phyloP scores from a whole-genome alignment of 345 rosid genomes.

The Jatropha curcas region DNA sequence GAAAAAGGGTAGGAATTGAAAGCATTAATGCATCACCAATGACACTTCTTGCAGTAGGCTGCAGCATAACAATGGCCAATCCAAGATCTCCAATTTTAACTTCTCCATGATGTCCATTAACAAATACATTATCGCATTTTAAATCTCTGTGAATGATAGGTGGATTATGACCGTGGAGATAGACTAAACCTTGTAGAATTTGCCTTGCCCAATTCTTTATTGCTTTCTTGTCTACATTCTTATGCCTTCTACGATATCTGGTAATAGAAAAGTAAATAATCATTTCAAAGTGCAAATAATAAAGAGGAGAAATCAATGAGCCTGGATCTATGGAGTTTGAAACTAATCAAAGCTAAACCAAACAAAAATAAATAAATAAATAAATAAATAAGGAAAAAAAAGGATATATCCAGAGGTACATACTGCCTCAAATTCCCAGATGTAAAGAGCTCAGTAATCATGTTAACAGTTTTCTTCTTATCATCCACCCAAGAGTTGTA shows the following conservation, averaged over 20 bases:
- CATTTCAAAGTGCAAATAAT: not conserved
- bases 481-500: conserved; percentile 84
- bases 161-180: conserved; percentile 88
- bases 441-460: conserved; percentile 90
- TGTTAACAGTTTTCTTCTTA: conserved; percentile 67
- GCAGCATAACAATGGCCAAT: conserved; percentile 66
- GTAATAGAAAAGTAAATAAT: conserved; percentile 4
- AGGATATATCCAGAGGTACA: not conserved
- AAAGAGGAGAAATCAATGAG: too few relatives aligned
- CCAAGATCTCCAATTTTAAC: conserved; percentile 96
- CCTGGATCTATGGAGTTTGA: too few relatives aligned
- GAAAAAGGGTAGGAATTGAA: not conserved
- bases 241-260: conserved; percentile 90
- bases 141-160: conserved; percentile 95
- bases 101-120: conserved; percentile 94
- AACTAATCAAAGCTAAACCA: too few relatives aligned
- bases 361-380: not conserved
- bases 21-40: conserved; percentile 45
- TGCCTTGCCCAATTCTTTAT: conserved; percentile 92
- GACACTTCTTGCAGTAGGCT: conserved; percentile 89
- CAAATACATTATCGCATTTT: conserved; percentile 90
- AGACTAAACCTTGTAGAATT: conserved; percentile 75
- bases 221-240: conserved; percentile 79
- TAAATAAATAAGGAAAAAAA: conserved; percentile 3
- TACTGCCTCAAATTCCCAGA: conserved; percentile 86